Conservation (phyloP, 257 asterid genomes). For the Lavandula angustifolia region DNA sequence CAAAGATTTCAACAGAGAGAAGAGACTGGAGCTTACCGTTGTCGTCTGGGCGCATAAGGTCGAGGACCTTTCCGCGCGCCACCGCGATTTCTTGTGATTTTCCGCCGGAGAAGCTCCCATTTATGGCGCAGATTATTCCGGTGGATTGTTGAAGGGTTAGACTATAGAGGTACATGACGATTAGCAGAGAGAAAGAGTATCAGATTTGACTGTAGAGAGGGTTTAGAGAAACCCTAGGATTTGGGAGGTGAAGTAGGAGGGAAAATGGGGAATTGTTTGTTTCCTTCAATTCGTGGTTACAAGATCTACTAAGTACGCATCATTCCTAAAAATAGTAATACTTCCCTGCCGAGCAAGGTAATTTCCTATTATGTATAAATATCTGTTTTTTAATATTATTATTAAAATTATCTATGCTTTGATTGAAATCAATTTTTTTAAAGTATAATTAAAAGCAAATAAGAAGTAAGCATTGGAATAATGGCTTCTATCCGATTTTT, state of each 20-base stretch:
- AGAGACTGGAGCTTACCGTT: conserved; percentile 90
- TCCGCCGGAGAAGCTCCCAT: conserved; percentile 95
- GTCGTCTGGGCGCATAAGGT: conserved; percentile 94
- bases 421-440: no score
- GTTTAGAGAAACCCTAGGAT: conserved; percentile 46
- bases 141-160: conserved; percentile 91
- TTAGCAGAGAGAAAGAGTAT: conserved; percentile 24
- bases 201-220: conserved; percentile 26
- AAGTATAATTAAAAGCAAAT: no score
- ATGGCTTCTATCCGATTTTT: no score
- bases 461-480: no score
- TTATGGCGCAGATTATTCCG: conserved; percentile 84
- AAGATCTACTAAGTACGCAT: no score
- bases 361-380: no score
- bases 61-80: conserved; percentile 93
- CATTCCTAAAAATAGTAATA: no score
- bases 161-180: conserved; percentile 79
- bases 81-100: conserved; percentile 86
- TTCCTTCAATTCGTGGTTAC: background rate
- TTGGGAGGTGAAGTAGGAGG: conserved; percentile 31
- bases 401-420: no score
- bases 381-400: no score
- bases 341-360: no score
- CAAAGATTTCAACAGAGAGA: conserved; percentile 86
- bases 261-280: background rate